Conservation (phyloP, 352 stramenopile genomes). For the Globisporangium camurandrum region DNA sequence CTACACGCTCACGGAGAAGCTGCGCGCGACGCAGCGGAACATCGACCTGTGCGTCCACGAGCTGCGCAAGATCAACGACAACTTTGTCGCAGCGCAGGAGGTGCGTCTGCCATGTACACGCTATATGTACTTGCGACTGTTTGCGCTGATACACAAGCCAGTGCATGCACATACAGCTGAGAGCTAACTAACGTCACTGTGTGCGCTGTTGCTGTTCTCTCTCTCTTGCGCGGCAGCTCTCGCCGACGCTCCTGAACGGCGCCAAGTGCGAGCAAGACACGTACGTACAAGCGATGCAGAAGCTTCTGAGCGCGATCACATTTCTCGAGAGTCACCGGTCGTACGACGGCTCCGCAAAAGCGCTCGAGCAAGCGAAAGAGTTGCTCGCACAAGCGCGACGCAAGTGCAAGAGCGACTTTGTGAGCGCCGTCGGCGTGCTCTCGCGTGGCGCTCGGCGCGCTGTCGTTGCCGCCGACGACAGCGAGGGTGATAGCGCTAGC, state of each 20-base stretch:
- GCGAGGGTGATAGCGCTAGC: conserved; percentile 12
- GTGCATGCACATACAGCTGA: background rate
- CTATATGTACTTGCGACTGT: background rate
- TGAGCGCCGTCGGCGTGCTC: conserved; percentile 57
- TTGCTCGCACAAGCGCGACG: no score
- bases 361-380: conserved; percentile 60
- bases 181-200: no score
- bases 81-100: conserved; percentile 65
- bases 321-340: conserved; percentile 64
- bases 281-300: conserved; percentile 56
- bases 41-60: conserved; percentile 76
- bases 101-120: conserved; percentile 13
- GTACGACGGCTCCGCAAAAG: conserved; percentile 71
- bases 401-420: conserved; percentile 65
- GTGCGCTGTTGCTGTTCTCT: no score
- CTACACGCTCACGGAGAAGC: no score
- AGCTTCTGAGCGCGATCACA: conserved; percentile 52
- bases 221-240: no score
- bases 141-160: background rate
- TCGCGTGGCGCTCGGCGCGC: conserved; percentile 36
- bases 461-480: no score
- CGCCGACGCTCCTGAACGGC: conserved; percentile 49
- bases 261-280: conserved; percentile 67
- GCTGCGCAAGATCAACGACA: conserved; percentile 60
- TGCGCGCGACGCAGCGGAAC: no score